A percentile compares a stretch with the other conserved stretches of the same genome.
Evolutionary conservation across 495 filamentous ascomycete genomes (phyloP).

Genomic region (Xylaria flabelliformis): DNA sequence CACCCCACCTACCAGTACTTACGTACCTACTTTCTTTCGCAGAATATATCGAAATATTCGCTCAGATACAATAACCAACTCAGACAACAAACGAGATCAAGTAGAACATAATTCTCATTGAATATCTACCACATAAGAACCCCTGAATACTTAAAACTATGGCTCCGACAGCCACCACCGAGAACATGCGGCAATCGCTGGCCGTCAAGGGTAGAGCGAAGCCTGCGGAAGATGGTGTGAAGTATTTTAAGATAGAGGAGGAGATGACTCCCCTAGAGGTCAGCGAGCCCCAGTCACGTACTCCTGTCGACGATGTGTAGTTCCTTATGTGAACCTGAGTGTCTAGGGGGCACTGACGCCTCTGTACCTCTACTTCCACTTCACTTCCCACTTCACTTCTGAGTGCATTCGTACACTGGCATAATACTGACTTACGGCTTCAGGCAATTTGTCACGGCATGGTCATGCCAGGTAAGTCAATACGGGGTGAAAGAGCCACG

Average conservation of each 20-base stretch:
- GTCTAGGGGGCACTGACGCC: too few species aligned
- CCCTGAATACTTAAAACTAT: slow-evolving; percentile 19
- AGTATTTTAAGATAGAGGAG: slow-evolving; percentile 16
- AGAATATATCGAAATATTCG: not conserved
- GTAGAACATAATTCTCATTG: slow-evolving; percentile 9
- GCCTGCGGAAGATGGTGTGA: not conserved
- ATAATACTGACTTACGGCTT: slow-evolving; percentile 1
- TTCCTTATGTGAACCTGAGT: too few species aligned
- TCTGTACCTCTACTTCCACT: slow-evolving; percentile 2
- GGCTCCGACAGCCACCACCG: slow-evolving; percentile 39
- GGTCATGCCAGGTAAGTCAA: slow-evolving; percentile 33
- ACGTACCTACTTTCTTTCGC: not conserved
- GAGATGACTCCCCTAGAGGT: slow-evolving; percentile 33
- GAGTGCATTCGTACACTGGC: not conserved
- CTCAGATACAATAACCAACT: not conserved
- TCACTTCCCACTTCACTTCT: too few species aligned
- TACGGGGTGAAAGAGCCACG: not conserved
- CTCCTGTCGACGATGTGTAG: not conserved
- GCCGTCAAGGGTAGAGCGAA: slow-evolving; percentile 27
- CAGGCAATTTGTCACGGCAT: slow-evolving; percentile 40
- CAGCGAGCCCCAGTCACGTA: not conserved
- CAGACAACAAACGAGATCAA: not conserved
- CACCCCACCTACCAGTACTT: not conserved
- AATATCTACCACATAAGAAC: not conserved
- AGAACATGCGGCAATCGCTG: slow-evolving; percentile 26